Evolutionary conservation across 306 rosid genomes (phyloP).

Genomic region (Notholithocarpus densiflorus): DNA sequence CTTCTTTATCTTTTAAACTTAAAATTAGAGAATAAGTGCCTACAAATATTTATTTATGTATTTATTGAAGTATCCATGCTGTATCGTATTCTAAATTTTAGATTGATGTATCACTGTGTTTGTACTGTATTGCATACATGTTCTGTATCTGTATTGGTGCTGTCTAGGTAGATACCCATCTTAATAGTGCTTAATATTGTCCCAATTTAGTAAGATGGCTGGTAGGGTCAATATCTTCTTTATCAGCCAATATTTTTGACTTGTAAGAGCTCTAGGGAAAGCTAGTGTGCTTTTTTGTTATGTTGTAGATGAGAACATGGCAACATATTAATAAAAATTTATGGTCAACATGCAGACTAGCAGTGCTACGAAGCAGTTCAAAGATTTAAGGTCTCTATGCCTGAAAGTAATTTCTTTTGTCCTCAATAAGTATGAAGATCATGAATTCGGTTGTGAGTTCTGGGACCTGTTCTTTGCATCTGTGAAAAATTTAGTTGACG

Average conservation of each 20-base stretch:
- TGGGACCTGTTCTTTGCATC: conserved; percentile 83
- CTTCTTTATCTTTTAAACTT: no score
- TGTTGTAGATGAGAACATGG: background rate
- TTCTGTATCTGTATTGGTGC: no score
- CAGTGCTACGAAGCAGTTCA: conserved; percentile 56
- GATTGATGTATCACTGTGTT: no score
- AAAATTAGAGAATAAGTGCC: no score
- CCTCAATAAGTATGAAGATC: conserved; percentile 71
- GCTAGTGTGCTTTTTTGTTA: background rate
- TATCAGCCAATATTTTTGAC: background rate
- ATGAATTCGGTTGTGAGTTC: conserved; percentile 56
- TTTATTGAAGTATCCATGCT: no score
- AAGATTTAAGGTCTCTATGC: conserved; percentile 88
- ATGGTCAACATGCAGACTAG: conserved; percentile 43
- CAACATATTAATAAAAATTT: background rate
- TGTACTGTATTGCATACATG: no score
- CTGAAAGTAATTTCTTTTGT: conserved; percentile 62
- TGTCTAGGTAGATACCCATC: background rate
- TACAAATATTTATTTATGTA: no score
- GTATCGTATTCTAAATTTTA: no score
- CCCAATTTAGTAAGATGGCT: background rate
- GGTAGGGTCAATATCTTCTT: background rate
- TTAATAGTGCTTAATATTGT: background rate
- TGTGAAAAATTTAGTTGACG: conserved; percentile 57
- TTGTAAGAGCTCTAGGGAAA: background rate